Base-by-base conservation (phyloP, 148 eudicot genomes). In the Silene latifolia region DNA sequence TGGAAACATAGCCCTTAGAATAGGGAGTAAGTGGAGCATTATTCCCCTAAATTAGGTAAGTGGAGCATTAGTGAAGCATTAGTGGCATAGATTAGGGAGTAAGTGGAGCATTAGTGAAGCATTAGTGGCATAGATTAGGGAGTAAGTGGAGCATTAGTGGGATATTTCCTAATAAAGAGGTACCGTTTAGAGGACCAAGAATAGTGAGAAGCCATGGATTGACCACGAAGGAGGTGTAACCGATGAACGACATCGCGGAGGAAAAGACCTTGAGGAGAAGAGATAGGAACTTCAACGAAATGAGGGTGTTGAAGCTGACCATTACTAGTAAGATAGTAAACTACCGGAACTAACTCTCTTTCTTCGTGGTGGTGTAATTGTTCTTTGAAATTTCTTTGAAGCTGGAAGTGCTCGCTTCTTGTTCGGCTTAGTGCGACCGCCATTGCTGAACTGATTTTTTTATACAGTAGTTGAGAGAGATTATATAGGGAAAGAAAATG, bases 181-280 rank as follows among this genome's bases (percentile, higher is more conserved):
- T 86, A 90, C 94, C 98, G 76, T 78, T 93, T 93, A 46, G 91
- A 88, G 24, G 98, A 91, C 98, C 98, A 93, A 18, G 97, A 89
- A 64, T 93, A 93, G 78, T 75, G 82, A 35, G 75, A 64, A 25
- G 97, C 85, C 94, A 93, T 93, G 79, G 91, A 90, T 77, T 89
- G 85, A 8, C 98, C 98, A 8, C 98, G 97, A 57, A 93, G 97
- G 39, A 84, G 83, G 79, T 88, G 88, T 76, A 93, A 79, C n/a
- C 98, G 87, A 75, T 78, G 73, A n/a, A 93, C 78, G 59, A 93
- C 97, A 84, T 93, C 98, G 73, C 85, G 79, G 69, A 90, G 94
- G 58, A 80, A 86, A 39, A 90, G 91, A 23, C 91, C 91, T n/a
- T 82, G 80, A 10, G 84, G 19, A 39, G 91, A 74, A 42, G 91